Percentiles rank a stretch among this genome's conserved stretches.
These are phyloP conservation scores for Starmerella cellae DNA, from an alignment of 805 yeast species.

Conservation along the genomic window DNA sequence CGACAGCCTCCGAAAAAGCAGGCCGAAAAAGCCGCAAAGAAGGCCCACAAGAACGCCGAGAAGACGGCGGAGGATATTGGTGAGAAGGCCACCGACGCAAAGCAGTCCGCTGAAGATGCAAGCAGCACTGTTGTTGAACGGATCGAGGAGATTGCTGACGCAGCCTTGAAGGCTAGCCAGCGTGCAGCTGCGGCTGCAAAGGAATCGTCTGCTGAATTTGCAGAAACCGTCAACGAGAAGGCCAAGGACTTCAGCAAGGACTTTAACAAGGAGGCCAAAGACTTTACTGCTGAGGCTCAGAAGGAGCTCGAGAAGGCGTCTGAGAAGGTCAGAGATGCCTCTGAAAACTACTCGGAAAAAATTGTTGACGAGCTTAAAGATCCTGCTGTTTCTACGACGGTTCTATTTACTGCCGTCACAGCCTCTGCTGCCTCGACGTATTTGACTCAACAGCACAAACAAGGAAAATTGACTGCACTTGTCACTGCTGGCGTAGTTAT, in stretches of 20 bases:
- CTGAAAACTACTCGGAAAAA: conserved; percentile 17
- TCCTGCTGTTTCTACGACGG: conserved; percentile 23
- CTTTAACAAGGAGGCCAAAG: conserved; percentile 9
- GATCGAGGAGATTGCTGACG: conserved; percentile 5
- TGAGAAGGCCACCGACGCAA: conserved; percentile 1
- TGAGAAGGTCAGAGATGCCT: conserved; percentile 12
- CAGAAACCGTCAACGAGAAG: conserved; percentile 19
- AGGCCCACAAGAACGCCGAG: not conserved
- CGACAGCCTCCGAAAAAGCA: not conserved
- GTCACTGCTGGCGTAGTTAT: conserved; percentile 20
- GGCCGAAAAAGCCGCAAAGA: not conserved
- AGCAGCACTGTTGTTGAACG: conserved; percentile 2
- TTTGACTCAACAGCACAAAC: conserved; percentile 23
- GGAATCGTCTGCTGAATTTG: conserved; percentile 14
- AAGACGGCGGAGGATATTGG: conserved; percentile 2
- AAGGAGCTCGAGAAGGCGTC: conserved; percentile 12
- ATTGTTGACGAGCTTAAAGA: conserved; percentile 21
- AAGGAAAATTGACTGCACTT: conserved; percentile 19
- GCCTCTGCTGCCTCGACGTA: conserved; percentile 24
- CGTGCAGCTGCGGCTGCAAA: conserved; percentile 9
- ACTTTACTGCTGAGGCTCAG: conserved; percentile 14
- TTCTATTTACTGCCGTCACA: conserved; percentile 21
- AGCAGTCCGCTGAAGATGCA: conserved; percentile 1
- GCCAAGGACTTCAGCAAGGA: conserved; percentile 10
- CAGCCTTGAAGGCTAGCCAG: conserved; percentile 8